A percentile compares a stretch with the other conserved stretches of the same genome.
Conservation (phyloP, 495 filamentous ascomycete species). For the Peziza echinospora region DNA sequence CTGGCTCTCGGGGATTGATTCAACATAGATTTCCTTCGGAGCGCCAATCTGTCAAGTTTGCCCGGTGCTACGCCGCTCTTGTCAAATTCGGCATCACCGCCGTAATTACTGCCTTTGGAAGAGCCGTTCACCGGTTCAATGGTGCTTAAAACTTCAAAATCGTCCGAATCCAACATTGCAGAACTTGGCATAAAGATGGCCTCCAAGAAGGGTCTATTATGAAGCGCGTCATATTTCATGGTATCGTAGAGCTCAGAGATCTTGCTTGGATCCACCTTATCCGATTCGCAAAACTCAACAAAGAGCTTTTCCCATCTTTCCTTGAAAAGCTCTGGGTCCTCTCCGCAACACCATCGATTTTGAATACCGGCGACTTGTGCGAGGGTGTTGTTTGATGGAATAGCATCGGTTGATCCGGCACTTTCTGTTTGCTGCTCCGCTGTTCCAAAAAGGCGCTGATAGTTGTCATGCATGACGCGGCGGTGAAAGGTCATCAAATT, state of each 20-base stretch:
- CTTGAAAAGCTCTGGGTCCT: conserved; percentile 83
- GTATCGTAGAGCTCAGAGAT: conserved; percentile 95
- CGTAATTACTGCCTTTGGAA: conserved; percentile 4
- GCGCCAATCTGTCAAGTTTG: conserved; percentile 11
- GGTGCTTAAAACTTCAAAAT: conserved; percentile 12
- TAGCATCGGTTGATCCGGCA: conserved; percentile 28
- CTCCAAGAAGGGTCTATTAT: conserved; percentile 92
- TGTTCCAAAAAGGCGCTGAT: conserved; percentile 44
- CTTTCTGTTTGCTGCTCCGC: conserved; percentile 24
- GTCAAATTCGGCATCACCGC: conserved; percentile 11
- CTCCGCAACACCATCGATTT: conserved; percentile 83
- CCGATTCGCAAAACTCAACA: conserved; percentile 80
- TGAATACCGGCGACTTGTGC: conserved; percentile 40
- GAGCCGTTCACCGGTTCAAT: conserved; percentile 21
- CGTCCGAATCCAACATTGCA: conserved; percentile 42
- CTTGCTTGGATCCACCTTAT: conserved; percentile 96
- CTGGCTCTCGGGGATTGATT: not conserved
- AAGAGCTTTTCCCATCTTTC: conserved; percentile 99
- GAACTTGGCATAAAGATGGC: conserved; percentile 71
- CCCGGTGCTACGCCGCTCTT: conserved; percentile 1
- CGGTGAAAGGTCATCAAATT: conserved; percentile 96
- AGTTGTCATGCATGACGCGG: conserved; percentile 82
- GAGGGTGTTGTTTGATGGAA: conserved; percentile 1
- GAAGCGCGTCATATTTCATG: conserved; percentile 96
- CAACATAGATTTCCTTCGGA: conserved; percentile 14